These are phyloP conservation scores for Proliferodiscus dingleyae DNA, from an alignment of 2,329 filamentous ascomycete species.

Conservation along the genomic window DNA sequence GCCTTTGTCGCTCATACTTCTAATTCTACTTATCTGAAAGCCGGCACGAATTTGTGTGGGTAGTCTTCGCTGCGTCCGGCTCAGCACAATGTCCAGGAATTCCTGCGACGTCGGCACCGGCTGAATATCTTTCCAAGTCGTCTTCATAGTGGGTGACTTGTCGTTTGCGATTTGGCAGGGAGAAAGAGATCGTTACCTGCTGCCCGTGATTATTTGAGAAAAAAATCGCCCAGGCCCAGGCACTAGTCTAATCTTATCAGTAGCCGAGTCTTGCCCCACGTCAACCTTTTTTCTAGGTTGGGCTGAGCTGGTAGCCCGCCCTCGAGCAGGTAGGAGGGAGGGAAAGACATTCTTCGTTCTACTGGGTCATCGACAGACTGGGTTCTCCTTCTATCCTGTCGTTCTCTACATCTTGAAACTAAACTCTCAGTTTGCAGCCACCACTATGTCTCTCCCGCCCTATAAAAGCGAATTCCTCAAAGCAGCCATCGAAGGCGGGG, in stretches of 20 bases:
- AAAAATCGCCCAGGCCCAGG: slow-evolving; percentile 6
- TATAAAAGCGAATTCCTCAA: slow-evolving; percentile 72
- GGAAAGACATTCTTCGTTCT: too few relatives aligned
- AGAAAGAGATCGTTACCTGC: too few relatives aligned
- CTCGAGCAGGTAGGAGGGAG: too few relatives aligned
- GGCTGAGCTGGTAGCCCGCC: background rate
- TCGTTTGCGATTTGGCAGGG: slow-evolving; percentile 4
- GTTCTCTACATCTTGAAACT: too few relatives aligned
- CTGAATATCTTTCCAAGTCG: slow-evolving; percentile 71
- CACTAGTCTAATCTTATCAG: slow-evolving; percentile 17
- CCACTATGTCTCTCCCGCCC: slow-evolving; percentile 39
- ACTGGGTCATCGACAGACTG: too few relatives aligned
- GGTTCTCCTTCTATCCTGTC: too few relatives aligned
- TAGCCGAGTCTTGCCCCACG: slow-evolving; percentile 8
- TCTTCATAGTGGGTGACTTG: slow-evolving; percentile 47
- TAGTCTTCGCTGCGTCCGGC: slow-evolving; percentile 83
- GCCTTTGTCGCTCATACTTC: slow-evolving; percentile 40
- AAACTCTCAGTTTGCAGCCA: background rate
- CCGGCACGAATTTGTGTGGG: slow-evolving; percentile 94
- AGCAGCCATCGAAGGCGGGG: slow-evolving; percentile 61
- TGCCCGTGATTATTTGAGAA: too few relatives aligned
- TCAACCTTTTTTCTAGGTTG: background rate
- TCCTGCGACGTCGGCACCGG: slow-evolving; percentile 90
- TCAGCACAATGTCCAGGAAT: slow-evolving; percentile 96
- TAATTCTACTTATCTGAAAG: slow-evolving; percentile 92